These are phyloP conservation scores for Gynochthodes officinalis DNA, from an alignment of 257 asterid species.

Conservation along the genomic window DNA sequence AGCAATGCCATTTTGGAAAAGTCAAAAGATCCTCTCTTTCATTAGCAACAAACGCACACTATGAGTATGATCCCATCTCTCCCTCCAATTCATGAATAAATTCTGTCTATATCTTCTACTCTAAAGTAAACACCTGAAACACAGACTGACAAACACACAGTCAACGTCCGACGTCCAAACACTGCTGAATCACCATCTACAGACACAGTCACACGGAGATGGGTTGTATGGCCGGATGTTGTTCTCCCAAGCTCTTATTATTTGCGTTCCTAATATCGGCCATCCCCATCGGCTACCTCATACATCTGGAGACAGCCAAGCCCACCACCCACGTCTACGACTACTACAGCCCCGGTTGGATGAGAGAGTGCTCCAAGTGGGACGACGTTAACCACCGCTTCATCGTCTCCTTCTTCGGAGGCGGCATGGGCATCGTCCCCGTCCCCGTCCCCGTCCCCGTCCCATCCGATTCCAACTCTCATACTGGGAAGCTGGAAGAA, in stretches of 20 bases:
- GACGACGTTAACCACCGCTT: conserved; percentile 67
- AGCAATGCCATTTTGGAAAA: too few species aligned
- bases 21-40: too few species aligned
- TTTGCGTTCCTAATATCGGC: conserved; percentile 58
- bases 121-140: too few species aligned
- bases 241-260: conserved; percentile 45
- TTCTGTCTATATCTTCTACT: too few species aligned
- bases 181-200: too few species aligned
- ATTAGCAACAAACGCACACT: too few species aligned
- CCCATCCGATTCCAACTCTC: neutral
- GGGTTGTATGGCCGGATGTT: conserved; percentile 35
- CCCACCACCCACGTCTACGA: conserved; percentile 54
- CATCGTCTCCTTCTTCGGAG: conserved; percentile 73
- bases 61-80: too few species aligned
- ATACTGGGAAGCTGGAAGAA: conserved; percentile 70
- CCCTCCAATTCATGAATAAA: too few species aligned
- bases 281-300: conserved; percentile 60
- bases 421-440: conserved; percentile 74
- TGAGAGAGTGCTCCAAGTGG: conserved; percentile 91
- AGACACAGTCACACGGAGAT: too few species aligned
- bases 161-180: too few species aligned
- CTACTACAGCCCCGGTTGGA: conserved; percentile 68
- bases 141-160: too few species aligned
- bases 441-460: conserved; percentile 26
- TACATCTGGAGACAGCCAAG: conserved; percentile 54